These are phyloP conservation scores for Fagopyrum tataricum DNA, from an alignment of 148 eudicot species.

Conservation along the genomic window DNA sequence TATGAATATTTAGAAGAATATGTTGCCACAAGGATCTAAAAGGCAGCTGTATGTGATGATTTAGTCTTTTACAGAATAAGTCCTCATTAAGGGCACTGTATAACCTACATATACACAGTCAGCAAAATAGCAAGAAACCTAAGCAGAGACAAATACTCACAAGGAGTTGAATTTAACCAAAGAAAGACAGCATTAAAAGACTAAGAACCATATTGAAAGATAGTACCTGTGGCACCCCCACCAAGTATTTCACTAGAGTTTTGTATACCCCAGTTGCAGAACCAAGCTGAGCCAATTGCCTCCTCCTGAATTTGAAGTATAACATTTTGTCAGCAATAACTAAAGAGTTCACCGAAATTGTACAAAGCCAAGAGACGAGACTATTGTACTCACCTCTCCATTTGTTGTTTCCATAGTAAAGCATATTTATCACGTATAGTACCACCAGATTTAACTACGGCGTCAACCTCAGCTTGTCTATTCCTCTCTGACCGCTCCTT, in stretches of 20 bases:
- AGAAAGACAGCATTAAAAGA: not conserved
- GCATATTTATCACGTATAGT: conserved; percentile 86
- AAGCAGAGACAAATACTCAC: not conserved
- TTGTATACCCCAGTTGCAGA: conserved; percentile 96
- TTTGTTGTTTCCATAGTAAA: conserved; percentile 90
- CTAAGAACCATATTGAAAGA: not conserved
- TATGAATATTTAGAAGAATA: not conserved
- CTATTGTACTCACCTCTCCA: conserved; percentile 61
- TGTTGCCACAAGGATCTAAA: not conserved
- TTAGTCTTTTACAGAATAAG: not conserved
- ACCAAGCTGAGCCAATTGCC: conserved; percentile 91
- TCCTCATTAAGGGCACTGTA: not conserved
- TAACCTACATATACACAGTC: not conserved
- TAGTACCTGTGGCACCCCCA: conserved; percentile 94
- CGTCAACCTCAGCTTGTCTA: conserved; percentile 87
- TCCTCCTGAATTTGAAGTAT: conserved; percentile 64
- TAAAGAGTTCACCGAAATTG: not conserved
- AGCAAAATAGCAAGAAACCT: not conserved
- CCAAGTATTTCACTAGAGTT: conserved; percentile 91
- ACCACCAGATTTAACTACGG: conserved; percentile 72
- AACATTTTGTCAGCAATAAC: conserved; percentile 16
- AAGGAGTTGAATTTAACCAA: not conserved
- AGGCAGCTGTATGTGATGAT: not conserved
- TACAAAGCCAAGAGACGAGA: not conserved
- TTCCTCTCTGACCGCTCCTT: conserved; percentile 93